Base-by-base conservation (phyloP, 768 basidiomycete species). In the Ramaria rubella region DNA sequence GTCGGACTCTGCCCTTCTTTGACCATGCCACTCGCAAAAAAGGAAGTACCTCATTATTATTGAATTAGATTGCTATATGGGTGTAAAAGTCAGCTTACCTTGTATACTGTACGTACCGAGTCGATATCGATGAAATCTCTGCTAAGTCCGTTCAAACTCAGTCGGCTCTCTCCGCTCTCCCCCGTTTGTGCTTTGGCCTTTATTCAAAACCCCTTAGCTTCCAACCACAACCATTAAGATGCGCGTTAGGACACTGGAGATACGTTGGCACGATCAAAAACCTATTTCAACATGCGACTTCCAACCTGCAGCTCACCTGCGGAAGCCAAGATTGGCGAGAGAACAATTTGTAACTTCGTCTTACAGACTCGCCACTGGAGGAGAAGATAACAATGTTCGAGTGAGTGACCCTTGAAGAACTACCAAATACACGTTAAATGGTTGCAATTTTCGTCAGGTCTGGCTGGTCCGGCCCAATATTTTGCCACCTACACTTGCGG, bases 251-350 rank as follows among this genome's bases (percentile, higher is more conserved):
- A 92, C 91, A 3, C 81, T 94, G 44, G 93, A 94, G 75, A 96
- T 96, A 67, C 81, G 94, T 61, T 96, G 93, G 93, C 93, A 96
- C 77, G 93, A 94, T 75, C 84, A 80, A 69, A 91, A 91, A 67
- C 93, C 93, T 44, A 94, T 99, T 71, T 94, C 92, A 43, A 90
- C 93, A 15, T 92, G 90, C 70, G 96, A 99, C 76, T 96, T 96
- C 67, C 96, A 98, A 67, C 86, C 91, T 19, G 68, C 85, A 30
- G 74, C 87, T 1, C 44, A 23, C 65, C 89, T 79, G 76, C 90
- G 88, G 76, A 87, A 85, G 70, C 85, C 87, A 73, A 82, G 86
- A 72, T 85, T 86, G 2, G 54, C 62, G 17, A 65, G 65, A 21
- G 54, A 52, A 17, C 78, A 82, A 60, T 74, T 75, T 60, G 78